These are phyloP conservation scores for Monosporascus cannonballus DNA, from an alignment of 2,329 filamentous ascomycete genomes.

Conservation along the genomic window DNA sequence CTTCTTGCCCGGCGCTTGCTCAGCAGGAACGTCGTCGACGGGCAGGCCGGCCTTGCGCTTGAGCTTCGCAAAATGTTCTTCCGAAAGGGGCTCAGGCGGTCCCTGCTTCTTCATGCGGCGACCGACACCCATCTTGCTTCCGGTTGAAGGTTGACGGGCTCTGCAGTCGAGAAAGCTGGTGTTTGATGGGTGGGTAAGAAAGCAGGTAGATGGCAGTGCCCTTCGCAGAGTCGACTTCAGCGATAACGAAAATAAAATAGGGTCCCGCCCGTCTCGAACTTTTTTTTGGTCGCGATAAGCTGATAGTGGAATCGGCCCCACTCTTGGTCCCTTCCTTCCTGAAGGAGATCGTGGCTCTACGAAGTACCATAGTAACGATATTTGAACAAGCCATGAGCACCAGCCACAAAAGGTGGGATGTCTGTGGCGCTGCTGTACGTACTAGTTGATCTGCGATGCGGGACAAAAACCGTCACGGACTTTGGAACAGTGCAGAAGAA, in stretches of 20 bases:
- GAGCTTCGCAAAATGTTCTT: constrained; percentile 67
- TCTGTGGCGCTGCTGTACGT: no score
- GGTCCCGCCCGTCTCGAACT: constrained; percentile 11
- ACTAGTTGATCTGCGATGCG: no score
- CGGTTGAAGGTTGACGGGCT: no score
- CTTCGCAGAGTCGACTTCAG: background rate
- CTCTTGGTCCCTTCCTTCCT: background rate
- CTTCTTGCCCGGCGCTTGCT: constrained; percentile 56
- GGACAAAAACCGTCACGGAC: no score
- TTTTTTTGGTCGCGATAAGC: constrained; percentile 24
- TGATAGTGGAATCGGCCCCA: constrained; percentile 16
- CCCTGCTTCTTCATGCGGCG: constrained; percentile 97
- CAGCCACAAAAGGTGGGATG: no score
- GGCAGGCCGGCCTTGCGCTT: constrained; percentile 80
- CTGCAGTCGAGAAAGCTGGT: no score
- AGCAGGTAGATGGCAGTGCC: background rate
- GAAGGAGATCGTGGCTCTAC: no score
- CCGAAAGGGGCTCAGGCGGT: constrained; percentile 73
- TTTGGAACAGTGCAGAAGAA: no score
- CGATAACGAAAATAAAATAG: constrained; percentile 7
- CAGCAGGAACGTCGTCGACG: constrained; percentile 48
- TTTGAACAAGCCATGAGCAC: no score
- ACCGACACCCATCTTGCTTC: constrained; percentile 72
- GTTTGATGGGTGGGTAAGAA: no score
- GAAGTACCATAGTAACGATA: no score